Base-by-base conservation (phyloP, 2,329 filamentous ascomycete species). In the Colletotrichum sp. region DNA sequence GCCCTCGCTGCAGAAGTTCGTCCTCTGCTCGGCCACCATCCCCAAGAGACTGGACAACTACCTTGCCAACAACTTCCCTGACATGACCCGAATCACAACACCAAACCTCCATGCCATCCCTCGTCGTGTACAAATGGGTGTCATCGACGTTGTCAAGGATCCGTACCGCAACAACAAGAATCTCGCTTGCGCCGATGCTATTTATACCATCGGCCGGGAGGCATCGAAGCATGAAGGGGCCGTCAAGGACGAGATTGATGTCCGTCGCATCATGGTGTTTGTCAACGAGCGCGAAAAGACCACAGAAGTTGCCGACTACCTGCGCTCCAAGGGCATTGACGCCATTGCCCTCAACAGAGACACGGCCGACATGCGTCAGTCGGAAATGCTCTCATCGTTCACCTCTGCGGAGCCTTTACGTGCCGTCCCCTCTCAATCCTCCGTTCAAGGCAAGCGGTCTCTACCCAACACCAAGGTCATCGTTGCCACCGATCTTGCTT, bases 81-180 rank as follows among this genome's bases (percentile, higher is more conserved):
- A 95, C 79, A 95, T 98, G 86, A 88, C 90, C 61, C 94, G 97
- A 76, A 93, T 99, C 77, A 96, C 96, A 2, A 99, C 97, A 0
- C 97, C 97, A 0, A 98, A 99, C 82, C 90, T 99, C 1, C 97
- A 99, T 85, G 96, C 97, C 74, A 98, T 99, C 79, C 97, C 97
- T 4, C 93, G 97, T 57, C 93, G 97, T 79, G 96, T 99, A 1
- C 96, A 99, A 83, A 92, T 99, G 6, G 96, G 95, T 73, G 95
- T 99, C 43, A 92, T 99, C 32, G 96, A 99, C 81, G 94, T 98
- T 16, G 93, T 96, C 78, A 95, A 94, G 79, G 93, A 98, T n/a
- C 96, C 96, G 0, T 99, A 98, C 86, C 93, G 93, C 77, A 96
- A 97, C 81, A 98, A 98, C 88, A 97, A 98, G 84, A 91, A 94